phyloP scores from a whole-genome alignment of 2,329 filamentous ascomycete species.

The Cordyceps fumosorosea region DNA sequence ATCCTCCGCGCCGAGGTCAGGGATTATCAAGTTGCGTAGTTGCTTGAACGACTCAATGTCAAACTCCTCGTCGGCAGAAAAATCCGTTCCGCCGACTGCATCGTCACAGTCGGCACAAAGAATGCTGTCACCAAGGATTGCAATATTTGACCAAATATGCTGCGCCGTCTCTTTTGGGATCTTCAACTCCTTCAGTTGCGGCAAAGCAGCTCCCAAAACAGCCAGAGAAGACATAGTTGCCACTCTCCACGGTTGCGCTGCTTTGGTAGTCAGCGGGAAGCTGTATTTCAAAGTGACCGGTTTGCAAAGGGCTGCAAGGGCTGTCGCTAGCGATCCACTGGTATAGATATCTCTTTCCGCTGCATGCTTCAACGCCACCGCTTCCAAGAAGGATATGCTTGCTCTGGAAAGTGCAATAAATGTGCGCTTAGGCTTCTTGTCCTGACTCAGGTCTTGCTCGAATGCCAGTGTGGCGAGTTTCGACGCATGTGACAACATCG shows the following conservation, averaged over 20 bases:
- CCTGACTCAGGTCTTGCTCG: conserved; percentile 29
- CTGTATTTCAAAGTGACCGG: conserved; percentile 76
- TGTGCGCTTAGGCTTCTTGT: conserved; percentile 53
- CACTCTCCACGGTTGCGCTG: conserved; percentile 68
- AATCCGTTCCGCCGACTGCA: conserved; percentile 37
- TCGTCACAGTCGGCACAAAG: conserved; percentile 54
- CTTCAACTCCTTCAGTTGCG: conserved; percentile 46
- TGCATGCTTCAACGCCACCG: conserved; percentile 52
- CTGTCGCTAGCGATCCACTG: conserved; percentile 58
- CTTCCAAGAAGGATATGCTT: conserved; percentile 64
- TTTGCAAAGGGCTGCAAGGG: conserved; percentile 59
- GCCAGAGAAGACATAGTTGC: conserved; percentile 66
- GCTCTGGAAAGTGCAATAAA: conserved; percentile 86
- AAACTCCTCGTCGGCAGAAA: conserved; percentile 67
- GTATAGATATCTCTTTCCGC: conserved; percentile 61
- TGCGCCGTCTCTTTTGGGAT: conserved; percentile 41
- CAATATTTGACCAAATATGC: conserved; percentile 64
- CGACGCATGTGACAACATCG: conserved; percentile 62
- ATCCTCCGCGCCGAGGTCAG: conserved; percentile 58
- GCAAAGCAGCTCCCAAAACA: conserved; percentile 60
- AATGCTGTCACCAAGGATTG: conserved; percentile 61
- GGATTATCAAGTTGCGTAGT: conserved; percentile 66
- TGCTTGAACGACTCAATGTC: conserved; percentile 69
- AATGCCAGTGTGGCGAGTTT: conserved; percentile 69
- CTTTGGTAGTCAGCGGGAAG: conserved; percentile 66